These are phyloP conservation scores for Beauveria sp. DNA, from an alignment of 2,329 filamentous ascomycete genomes.

Conservation along the genomic window DNA sequence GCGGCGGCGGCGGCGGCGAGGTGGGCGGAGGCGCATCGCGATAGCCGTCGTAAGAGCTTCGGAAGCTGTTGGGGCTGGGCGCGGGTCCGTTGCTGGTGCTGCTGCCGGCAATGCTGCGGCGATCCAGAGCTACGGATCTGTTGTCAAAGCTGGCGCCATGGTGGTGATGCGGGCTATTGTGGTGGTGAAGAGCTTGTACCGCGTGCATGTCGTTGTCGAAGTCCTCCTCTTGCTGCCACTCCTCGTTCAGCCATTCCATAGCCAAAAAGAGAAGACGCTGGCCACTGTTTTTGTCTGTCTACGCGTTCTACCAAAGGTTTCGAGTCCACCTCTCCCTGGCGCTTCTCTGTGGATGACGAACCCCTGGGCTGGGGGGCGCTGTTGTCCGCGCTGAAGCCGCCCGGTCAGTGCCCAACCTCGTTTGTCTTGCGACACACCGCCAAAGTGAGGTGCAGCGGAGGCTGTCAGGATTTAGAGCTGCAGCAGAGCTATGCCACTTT, in stretches of 20 bases:
- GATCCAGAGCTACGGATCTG: constrained; percentile 7
- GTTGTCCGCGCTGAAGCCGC: not conserved
- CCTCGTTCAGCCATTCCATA: constrained; percentile 11
- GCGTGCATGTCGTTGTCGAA: constrained; percentile 11
- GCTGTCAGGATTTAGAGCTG: not conserved
- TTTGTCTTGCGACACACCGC: constrained; percentile 9
- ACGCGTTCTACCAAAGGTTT: constrained; percentile 2
- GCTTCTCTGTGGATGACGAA: not conserved
- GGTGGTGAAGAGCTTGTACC: constrained; percentile 3
- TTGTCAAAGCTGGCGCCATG: not conserved
- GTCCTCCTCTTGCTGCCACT: constrained; percentile 11
- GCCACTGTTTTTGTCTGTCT: not conserved
- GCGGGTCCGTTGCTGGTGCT: constrained; percentile 2
- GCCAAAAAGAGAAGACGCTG: not conserved
- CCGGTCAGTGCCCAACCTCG: constrained; percentile 10
- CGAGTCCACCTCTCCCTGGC: not conserved
- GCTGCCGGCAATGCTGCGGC: constrained; percentile 7
- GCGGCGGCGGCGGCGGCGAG: not conserved
- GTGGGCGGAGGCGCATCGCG: not conserved
- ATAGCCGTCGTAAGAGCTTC: constrained; percentile 3
- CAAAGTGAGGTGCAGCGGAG: constrained; percentile 1
- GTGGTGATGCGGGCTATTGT: not conserved
- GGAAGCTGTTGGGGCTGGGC: constrained; percentile 4
- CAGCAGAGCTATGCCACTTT: not conserved
- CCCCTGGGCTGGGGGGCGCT: not conserved